Percentiles rank a stretch among this genome's conserved stretches.
These are phyloP conservation scores for Yarrowia deformans DNA, from an alignment of 805 yeast species.

Conservation along the genomic window DNA sequence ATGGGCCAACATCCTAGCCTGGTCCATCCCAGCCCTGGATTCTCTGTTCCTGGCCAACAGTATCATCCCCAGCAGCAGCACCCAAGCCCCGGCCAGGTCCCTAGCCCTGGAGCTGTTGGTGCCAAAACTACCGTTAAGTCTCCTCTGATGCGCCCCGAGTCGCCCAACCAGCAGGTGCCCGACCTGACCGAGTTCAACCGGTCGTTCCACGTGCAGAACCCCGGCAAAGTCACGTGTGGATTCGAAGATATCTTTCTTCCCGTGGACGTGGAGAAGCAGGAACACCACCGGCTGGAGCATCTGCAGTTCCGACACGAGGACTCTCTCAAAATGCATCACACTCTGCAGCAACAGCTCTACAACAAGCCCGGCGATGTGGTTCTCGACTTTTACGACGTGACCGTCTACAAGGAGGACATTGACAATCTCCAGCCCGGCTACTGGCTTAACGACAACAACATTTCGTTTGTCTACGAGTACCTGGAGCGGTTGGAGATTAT, in stretches of 20 bases:
- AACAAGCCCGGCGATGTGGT: conserved; percentile 32
- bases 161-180: conserved; percentile 13
- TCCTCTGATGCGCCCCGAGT: conserved; percentile 20
- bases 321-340: conserved; percentile 28
- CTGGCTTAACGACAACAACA: conserved; percentile 78
- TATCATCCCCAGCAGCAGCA: neutral
- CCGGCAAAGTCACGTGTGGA: conserved; percentile 37
- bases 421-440: conserved; percentile 65
- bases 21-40: conserved; percentile 2
- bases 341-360: conserved; percentile 31
- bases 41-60: neutral
- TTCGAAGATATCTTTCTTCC: conserved; percentile 39
- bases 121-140: conserved; percentile 23
- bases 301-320: conserved; percentile 38
- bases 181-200: conserved; percentile 29
- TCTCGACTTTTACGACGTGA: conserved; percentile 55
- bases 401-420: conserved; percentile 66
- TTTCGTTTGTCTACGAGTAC: conserved; percentile 67
- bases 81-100: conserved; percentile 12
- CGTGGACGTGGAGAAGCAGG: conserved; percentile 27
- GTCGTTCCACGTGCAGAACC: conserved; percentile 14
- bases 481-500: conserved; percentile 51
- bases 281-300: conserved; percentile 7
- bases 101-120: neutral
- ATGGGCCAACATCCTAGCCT: neutral